These are phyloP conservation scores for Bisporella sp. DNA, from an alignment of 2,329 filamentous ascomycete species.

Conservation along the genomic window DNA sequence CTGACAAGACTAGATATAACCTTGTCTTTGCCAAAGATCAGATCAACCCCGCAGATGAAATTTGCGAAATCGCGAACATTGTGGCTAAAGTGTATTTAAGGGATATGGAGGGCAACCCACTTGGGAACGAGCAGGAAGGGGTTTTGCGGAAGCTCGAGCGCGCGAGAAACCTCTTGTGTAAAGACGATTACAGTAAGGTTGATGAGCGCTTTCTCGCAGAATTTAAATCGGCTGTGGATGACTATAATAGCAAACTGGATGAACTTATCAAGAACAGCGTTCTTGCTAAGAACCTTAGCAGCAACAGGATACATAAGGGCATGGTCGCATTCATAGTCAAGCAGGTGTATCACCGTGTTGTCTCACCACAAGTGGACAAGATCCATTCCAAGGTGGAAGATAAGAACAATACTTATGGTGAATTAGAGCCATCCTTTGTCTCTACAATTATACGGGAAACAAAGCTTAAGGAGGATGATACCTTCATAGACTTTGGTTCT, in stretches of 20 bases:
- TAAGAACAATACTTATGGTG: constrained; percentile 90
- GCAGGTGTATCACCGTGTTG: constrained; percentile 87
- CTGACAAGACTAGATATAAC: constrained; percentile 48
- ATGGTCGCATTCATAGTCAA: constrained; percentile 75
- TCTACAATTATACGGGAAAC: constrained; percentile 73
- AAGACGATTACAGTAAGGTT: constrained; percentile 51
- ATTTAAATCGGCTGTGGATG: constrained; percentile 65
- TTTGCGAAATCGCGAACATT: constrained; percentile 60
- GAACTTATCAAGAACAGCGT: constrained; percentile 61
- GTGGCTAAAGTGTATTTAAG: constrained; percentile 74
- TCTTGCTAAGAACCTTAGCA: constrained; percentile 64
- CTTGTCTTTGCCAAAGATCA: constrained; percentile 73
- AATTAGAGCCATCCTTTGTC: constrained; percentile 79
- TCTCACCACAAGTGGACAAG: constrained; percentile 80
- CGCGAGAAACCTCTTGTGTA: constrained; percentile 34
- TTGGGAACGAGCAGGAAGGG: constrained; percentile 42
- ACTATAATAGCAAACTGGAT: constrained; percentile 70
- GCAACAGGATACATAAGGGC: constrained; percentile 57
- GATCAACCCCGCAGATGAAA: constrained; percentile 70
- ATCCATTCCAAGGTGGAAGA: constrained; percentile 83
- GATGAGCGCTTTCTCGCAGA: constrained; percentile 46
- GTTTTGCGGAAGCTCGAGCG: constrained; percentile 72
- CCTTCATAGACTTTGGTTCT: constrained; percentile 92
- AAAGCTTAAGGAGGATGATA: constrained; percentile 70
- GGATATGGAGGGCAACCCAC: constrained; percentile 55